Base-by-base conservation (phyloP, 1,284 basidiomycete species). In the Marasmius sp. region DNA sequence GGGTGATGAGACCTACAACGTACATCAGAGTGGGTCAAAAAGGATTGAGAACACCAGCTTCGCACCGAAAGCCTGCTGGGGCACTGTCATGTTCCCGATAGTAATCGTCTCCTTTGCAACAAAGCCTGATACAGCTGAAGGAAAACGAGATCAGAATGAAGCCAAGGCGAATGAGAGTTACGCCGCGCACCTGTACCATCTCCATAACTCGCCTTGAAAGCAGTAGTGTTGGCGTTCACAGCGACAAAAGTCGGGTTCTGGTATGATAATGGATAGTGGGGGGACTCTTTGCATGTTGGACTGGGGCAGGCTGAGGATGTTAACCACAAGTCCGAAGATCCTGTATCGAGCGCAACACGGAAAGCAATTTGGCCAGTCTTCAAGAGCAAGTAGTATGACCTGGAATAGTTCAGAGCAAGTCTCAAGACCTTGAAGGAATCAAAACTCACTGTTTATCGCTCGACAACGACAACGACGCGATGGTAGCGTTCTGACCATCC, bases 281-380 rank as follows among this genome's bases (percentile, higher is more conserved):
- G 91, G 16, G 87, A 75, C 1, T 69, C 68, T 49, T 76, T 75
- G 70, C 91, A 93, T 0, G 78, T 67, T 14, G 69, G 69, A 6
- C 83, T 79, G n/a, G 72, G 71, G 73, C 91, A 92, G 6, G 70
- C 78, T 4, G 89, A 86, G 27, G 89, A 88, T 52, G 85, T 69
- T 16, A 92, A 67, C 90, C 89, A 93, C 18, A 89, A 70, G 71
- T 91, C 89, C 11, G 89, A 81, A 4, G 91, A 92, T n/a, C 80
- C 91, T 0, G 91, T 92, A 71, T 92, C 90, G 47, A 92, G 74
- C 0, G 84, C 83, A n/a, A 87, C 82, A 16, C 89, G 86, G 66
- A 91, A 88, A 67, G 74, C 84, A 64, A 89, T 82, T 62, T 79
- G 76, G 45, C 89, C 91, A 45, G 80, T 75, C 62, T 81, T 72